phyloP scores from a whole-genome alignment of 345 rosid species.

The Raphanus raphanistrum region DNA sequence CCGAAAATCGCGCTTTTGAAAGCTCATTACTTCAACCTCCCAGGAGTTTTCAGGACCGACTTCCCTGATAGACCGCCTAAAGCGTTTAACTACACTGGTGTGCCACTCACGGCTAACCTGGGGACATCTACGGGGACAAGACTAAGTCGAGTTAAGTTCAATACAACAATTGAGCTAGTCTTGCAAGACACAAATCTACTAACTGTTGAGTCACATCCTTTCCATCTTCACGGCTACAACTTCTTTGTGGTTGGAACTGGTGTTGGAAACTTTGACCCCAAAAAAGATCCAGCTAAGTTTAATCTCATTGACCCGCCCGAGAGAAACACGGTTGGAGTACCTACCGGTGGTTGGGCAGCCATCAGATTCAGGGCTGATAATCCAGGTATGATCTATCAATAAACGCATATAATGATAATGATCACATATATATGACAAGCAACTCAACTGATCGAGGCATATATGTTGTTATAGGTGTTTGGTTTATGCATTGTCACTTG shows the following conservation, averaged over 20 bases:
- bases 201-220: constrained; percentile 64
- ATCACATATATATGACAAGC: constrained; percentile 1
- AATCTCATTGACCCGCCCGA: constrained; percentile 77
- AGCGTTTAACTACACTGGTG: constrained; percentile 57
- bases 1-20: constrained; percentile 59
- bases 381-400: constrained; percentile 51
- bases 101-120: constrained; percentile 52
- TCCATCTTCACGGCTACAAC: constrained; percentile 70
- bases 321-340: constrained; percentile 76
- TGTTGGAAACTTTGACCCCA: constrained; percentile 56
- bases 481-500: constrained; percentile 68
- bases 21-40: constrained; percentile 53
- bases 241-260: constrained; percentile 65
- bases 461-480: constrained; percentile 43
- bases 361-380: constrained; percentile 73
- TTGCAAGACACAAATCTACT: constrained; percentile 64
- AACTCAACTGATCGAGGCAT: constrained; percentile 2
- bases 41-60: constrained; percentile 57
- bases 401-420: not conserved
- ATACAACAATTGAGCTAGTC: constrained; percentile 53
- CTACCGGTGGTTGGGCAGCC: constrained; percentile 76
- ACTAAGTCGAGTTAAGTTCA: constrained; percentile 53
- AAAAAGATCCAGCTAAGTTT: constrained; percentile 43
- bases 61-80: constrained; percentile 54
- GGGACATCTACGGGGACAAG: constrained; percentile 56